These are phyloP conservation scores for Penicillium sp. DNA, from an alignment of 2,329 filamentous ascomycete species.

Conservation along the genomic window DNA sequence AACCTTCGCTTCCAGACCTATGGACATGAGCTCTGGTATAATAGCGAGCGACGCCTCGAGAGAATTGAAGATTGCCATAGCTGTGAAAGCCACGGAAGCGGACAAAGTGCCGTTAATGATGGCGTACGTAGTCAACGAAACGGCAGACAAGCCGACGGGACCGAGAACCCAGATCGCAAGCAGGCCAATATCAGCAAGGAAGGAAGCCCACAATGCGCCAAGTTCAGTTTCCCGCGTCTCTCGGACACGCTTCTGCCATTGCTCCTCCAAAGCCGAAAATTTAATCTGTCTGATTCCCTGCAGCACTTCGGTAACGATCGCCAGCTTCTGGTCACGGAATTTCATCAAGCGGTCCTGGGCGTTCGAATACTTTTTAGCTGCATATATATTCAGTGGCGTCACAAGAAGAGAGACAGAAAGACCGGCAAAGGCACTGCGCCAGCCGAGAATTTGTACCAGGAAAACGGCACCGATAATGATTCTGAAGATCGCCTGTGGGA, in stretches of 20 bases:
- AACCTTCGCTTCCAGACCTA: slow-evolving; percentile 69
- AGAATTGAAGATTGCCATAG: slow-evolving; percentile 68
- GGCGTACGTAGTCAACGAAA: slow-evolving; percentile 68
- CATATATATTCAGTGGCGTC: slow-evolving; percentile 66
- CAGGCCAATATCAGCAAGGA: slow-evolving; percentile 60
- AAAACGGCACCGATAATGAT: slow-evolving; percentile 65
- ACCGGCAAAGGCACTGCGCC: slow-evolving; percentile 65
- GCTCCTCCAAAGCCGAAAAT: slow-evolving; percentile 70
- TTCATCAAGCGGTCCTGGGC: slow-evolving; percentile 72
- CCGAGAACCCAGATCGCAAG: slow-evolving; percentile 69
- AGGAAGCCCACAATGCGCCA: slow-evolving; percentile 62
- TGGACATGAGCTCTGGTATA: slow-evolving; percentile 69
- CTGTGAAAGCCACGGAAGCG: slow-evolving; percentile 75
- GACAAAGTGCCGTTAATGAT: slow-evolving; percentile 59
- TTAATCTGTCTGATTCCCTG: slow-evolving; percentile 83
- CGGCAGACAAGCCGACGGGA: slow-evolving; percentile 69
- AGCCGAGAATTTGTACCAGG: slow-evolving; percentile 67
- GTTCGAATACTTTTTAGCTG: slow-evolving; percentile 61
- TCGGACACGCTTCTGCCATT: slow-evolving; percentile 71
- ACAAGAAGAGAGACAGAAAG: slow-evolving; percentile 62
- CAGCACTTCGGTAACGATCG: slow-evolving; percentile 71
- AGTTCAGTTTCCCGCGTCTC: slow-evolving; percentile 66
- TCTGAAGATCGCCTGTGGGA: slow-evolving; percentile 61
- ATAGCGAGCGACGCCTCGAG: slow-evolving; percentile 69
- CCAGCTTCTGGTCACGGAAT: slow-evolving; percentile 70